A percentile compares a stretch with the other conserved stretches of the same genome.
phyloP scores from a whole-genome alignment of 2,329 filamentous ascomycete genomes.

The Epichloe baconii region DNA sequence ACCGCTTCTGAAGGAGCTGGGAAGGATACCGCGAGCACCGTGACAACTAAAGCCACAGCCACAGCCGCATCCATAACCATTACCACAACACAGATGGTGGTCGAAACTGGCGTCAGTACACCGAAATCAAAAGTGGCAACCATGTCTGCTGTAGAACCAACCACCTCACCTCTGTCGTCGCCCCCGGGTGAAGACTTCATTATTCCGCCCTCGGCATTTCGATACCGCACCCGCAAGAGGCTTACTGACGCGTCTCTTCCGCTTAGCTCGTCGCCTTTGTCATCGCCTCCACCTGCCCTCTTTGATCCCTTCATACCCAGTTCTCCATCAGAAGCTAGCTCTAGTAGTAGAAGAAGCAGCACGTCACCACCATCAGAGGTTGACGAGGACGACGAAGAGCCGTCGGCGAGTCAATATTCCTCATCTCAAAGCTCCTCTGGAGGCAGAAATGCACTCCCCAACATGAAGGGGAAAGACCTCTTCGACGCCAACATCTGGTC shows the following conservation, averaged over 20 bases:
- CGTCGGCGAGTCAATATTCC: constrained; percentile 23
- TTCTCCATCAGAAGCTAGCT: constrained; percentile 24
- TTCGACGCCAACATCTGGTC: constrained; percentile 61
- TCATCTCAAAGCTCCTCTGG: constrained; percentile 25
- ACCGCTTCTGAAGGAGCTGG: constrained; percentile 1
- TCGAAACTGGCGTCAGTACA: constrained; percentile 5
- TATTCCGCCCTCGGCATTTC: constrained; percentile 14
- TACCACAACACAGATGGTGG: background rate
- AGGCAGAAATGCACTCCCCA: constrained; percentile 31
- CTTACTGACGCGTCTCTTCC: constrained; percentile 12
- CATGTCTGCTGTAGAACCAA: constrained; percentile 11
- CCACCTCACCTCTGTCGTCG: constrained; percentile 25
- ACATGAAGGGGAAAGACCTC: constrained; percentile 57
- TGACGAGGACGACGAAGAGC: constrained; percentile 26
- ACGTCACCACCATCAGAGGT: constrained; percentile 30
- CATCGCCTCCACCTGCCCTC: constrained; percentile 39
- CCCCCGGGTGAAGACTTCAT: constrained; percentile 21
- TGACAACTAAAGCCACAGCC: constrained; percentile 1
- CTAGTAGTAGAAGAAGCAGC: constrained; percentile 21
- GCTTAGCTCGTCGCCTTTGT: constrained; percentile 40
- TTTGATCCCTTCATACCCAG: constrained; percentile 36
- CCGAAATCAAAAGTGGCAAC: constrained; percentile 5
- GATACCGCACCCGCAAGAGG: constrained; percentile 11
- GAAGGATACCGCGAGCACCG: constrained; percentile 5
- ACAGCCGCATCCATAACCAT: background rate